Conservation (phyloP, 352 stramenopile species). For the Pythium coloratum region DNA sequence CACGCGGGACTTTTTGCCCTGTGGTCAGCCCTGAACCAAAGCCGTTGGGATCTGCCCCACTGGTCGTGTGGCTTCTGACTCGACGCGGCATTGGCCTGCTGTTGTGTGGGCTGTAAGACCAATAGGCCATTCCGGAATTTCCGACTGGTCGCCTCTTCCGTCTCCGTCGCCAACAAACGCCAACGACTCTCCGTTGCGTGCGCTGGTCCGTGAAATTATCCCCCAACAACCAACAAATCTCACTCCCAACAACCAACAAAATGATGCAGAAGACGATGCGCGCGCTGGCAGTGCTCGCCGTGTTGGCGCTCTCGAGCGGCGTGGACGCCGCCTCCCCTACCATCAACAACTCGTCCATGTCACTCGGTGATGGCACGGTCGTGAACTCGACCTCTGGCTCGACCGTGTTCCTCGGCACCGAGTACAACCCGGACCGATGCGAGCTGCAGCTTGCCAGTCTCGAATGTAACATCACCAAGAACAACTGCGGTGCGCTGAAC, state of each 20-base stretch:
- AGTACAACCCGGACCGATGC: conserved; percentile 72
- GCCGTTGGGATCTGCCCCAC: background rate
- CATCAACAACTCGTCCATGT: conserved; percentile 38
- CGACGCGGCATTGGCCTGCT: background rate
- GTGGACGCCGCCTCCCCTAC: conserved; percentile 10
- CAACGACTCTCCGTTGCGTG: background rate
- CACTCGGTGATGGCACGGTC: conserved; percentile 58
- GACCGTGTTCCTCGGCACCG: conserved; percentile 59
- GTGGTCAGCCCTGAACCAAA: background rate
- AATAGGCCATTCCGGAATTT: conserved; percentile 18
- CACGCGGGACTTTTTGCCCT: background rate
- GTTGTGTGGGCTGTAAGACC: background rate
- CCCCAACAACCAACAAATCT: background rate
- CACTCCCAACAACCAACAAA: background rate
- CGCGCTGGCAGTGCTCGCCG: conserved; percentile 20
- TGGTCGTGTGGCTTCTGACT: background rate
- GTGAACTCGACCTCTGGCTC: conserved; percentile 48
- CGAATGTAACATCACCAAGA: conserved; percentile 40
- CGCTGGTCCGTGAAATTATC: conserved; percentile 17
- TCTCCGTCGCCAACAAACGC: conserved; percentile 1
- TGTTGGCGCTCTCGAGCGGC: conserved; percentile 4
- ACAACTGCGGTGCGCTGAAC: conserved; percentile 63
- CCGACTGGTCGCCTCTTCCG: conserved; percentile 11
- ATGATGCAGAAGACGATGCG: conserved; percentile 17
- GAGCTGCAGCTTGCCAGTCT: conserved; percentile 69